phyloP scores from a whole-genome alignment of 2,329 filamentous ascomycete species.

The Beauveria scarabaeidicola region DNA sequence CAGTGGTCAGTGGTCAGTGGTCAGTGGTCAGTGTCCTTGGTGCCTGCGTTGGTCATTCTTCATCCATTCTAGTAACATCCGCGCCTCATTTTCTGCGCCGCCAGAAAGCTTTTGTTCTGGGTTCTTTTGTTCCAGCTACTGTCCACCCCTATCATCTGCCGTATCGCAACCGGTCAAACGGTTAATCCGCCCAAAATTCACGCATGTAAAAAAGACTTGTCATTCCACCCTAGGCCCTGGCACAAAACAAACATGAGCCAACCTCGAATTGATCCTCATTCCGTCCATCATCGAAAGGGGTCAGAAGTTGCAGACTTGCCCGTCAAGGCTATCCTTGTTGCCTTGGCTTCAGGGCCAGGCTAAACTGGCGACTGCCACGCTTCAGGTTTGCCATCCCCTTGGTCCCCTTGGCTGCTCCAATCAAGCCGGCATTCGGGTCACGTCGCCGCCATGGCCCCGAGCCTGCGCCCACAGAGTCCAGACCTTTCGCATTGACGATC shows the following conservation, averaged over 20 bases:
- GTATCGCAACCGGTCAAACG: no score
- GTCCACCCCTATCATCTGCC: no score
- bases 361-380: background rate
- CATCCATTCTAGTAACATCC: background rate
- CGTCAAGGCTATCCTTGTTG: background rate
- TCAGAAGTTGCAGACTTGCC: background rate
- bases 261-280: background rate
- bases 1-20: no score
- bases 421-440: background rate
- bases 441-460: background rate
- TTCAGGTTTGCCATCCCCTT: slow-evolving; percentile 1
- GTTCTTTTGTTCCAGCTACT: background rate
- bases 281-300: background rate
- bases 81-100: background rate
- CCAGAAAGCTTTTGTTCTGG: background rate
- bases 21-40: no score
- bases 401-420: background rate
- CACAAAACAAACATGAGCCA: background rate
- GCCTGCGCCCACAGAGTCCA: background rate
- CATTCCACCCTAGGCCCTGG: no score
- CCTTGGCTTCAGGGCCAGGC: slow-evolving; percentile 7
- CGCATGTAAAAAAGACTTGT: background rate
- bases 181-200: background rate
- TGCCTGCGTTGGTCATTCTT: no score
- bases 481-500: slow-evolving; percentile 9